Conservation (phyloP, 768 basidiomycete species). For the Dacryopinax primogenitus region DNA sequence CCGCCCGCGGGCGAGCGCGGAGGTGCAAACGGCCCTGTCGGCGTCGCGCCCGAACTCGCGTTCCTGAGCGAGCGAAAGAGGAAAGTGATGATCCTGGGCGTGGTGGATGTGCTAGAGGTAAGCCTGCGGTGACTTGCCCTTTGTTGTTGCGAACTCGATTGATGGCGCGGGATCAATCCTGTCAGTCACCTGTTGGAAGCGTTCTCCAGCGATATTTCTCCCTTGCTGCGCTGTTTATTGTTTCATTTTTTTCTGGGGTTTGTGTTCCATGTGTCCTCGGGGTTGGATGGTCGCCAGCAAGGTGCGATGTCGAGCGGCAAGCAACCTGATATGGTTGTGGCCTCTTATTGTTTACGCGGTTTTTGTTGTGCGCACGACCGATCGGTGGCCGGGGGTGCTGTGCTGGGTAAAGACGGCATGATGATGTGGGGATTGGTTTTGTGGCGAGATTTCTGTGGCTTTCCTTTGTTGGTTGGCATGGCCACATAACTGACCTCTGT, state of each 20-base stretch:
- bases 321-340: background rate
- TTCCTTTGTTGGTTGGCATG: constrained; percentile 4
- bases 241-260: background rate
- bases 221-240: background rate
- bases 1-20: background rate
- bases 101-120: background rate
- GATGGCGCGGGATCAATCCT: constrained; percentile 6
- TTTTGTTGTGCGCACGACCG: background rate
- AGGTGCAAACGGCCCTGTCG: background rate
- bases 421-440: background rate
- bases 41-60: background rate
- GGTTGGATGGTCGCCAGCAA: background rate
- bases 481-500: background rate
- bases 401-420: background rate
- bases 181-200: background rate
- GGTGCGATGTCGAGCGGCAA: background rate
- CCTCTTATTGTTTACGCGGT: constrained; percentile 6
- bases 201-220: background rate
- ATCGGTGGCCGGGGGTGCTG: background rate
- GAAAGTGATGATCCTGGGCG: background rate
- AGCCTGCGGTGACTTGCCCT: background rate
- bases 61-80: constrained; percentile 1
- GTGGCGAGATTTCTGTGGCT: constrained; percentile 2
- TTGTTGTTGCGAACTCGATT: constrained; percentile 3
- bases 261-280: background rate